Base-by-base conservation (phyloP, 345 rosid species). In the Eutrema heterophyllum region DNA sequence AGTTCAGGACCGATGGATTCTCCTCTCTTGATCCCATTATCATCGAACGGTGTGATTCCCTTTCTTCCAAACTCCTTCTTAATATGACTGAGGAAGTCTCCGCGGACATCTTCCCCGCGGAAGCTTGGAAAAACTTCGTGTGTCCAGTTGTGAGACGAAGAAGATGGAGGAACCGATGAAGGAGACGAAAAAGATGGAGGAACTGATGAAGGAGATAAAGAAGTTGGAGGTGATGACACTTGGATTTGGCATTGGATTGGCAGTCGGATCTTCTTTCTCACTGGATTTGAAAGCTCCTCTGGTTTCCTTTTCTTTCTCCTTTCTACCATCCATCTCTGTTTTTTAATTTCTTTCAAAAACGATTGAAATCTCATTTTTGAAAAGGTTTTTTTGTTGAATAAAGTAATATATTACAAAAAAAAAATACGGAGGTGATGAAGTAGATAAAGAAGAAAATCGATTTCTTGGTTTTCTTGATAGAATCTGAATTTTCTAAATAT, bases 21-120 rank as follows among this genome's bases (percentile, higher is more conserved):
- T 21, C 71, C 71, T 55, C 77, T 73, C 64, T 45, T 45, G 30
- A 55, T 73, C 14, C 40, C 44, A 5, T 74, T 39, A 57, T 73
- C 78, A 0, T 27, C 16, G 60, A 65, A 74, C 0, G 0, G 8
- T 36, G 41, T 57, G 72, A 74, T 74, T 56, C 36, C 44, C 3
- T 46, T 66, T 36, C 52, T 62, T n/a, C 0, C 2, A 9, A 44
- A 62, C 67, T 62, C 67, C 38, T 44, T 44, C 1, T 14, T 0
- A 43, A 62, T n/a, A 9, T 62, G 67, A 44, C 67, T 43, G 4
- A 62, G 51, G 44, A 44, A 44, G 39, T 27, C 4, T 0, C 3
- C 5, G 39, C 67, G 39, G 5, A 62, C 24, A 29, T 59, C 64
- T 39, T 39, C 48, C 6, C 64, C 64, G 0, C 48, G 64, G 64